A percentile compares a stretch with the other conserved stretches of the same genome.
phyloP scores from a whole-genome alignment of 2,329 filamentous ascomycete genomes.

The Grosmannia serpens region DNA sequence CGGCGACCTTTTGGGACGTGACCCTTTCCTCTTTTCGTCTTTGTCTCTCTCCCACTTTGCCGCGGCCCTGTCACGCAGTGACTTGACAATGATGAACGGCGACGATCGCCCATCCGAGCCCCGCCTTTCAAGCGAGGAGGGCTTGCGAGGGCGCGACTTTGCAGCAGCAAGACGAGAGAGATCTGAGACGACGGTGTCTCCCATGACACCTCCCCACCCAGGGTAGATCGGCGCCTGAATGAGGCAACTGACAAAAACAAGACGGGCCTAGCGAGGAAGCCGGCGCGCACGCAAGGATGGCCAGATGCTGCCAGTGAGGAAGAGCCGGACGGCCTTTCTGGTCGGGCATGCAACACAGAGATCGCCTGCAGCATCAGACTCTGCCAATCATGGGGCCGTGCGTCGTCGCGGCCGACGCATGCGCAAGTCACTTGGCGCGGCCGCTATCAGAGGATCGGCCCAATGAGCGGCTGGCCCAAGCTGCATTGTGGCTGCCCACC shows the following conservation, averaged over 20 bases:
- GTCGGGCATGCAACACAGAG: background rate
- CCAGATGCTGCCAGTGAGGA: background rate
- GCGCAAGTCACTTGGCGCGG: background rate
- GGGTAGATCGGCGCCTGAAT: background rate
- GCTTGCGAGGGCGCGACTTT: background rate
- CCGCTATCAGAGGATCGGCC: conserved; percentile 8
- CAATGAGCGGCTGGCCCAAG: conserved; percentile 8
- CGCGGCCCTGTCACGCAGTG: background rate
- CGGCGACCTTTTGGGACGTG: background rate
- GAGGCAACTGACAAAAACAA: background rate
- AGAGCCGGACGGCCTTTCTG: background rate
- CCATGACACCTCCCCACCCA: background rate
- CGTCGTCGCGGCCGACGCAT: background rate
- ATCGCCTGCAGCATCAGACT: background rate
- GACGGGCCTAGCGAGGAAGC: background rate
- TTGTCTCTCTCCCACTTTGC: background rate
- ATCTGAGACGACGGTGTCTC: background rate
- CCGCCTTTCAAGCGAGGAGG: background rate
- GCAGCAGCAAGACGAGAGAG: background rate
- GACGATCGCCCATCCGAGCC: background rate
- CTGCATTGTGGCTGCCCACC: conserved; percentile 9
- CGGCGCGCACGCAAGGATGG: background rate
- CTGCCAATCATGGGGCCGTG: conserved; percentile 5
- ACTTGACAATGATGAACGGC: background rate
- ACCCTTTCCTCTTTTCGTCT: background rate